Conservation (phyloP, 2,329 filamentous ascomycete genomes). For the Coniella vitis region DNA sequence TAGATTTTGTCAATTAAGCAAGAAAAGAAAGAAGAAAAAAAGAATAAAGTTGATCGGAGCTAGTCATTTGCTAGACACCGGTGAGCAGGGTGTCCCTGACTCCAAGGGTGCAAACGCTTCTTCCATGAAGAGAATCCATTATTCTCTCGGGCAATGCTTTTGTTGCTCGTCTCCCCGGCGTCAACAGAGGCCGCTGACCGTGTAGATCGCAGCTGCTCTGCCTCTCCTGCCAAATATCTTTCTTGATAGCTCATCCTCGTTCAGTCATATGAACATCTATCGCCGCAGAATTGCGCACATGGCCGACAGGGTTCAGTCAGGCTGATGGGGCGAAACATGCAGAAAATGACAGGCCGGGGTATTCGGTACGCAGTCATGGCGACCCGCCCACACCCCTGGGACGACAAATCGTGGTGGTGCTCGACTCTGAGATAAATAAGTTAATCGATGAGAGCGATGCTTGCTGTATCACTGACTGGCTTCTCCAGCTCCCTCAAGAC, state of each 20-base stretch:
- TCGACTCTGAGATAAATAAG: not conserved
- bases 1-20: too few species aligned
- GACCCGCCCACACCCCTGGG: not conserved
- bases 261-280: conserved; percentile 5
- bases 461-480: conserved; percentile 1
- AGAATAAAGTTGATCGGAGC: too few species aligned
- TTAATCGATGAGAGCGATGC: not conserved
- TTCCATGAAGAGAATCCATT: too few species aligned
- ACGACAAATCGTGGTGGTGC: not conserved
- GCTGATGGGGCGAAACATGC: conserved; percentile 13
- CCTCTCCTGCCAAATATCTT: not conserved
- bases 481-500: not conserved
- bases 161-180: too few species aligned
- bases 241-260: not conserved
- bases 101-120: too few species aligned
- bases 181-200: not conserved
- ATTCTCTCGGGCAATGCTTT: too few species aligned
- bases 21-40: too few species aligned
- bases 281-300: conserved; percentile 17
- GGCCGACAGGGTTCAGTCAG: conserved; percentile 14
- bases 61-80: not conserved
- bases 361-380: conserved; percentile 1
- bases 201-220: not conserved
- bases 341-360: conserved; percentile 18
- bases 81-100: not conserved